Conservation (phyloP, 257 asterid genomes). For the Fraxinus americana region DNA sequence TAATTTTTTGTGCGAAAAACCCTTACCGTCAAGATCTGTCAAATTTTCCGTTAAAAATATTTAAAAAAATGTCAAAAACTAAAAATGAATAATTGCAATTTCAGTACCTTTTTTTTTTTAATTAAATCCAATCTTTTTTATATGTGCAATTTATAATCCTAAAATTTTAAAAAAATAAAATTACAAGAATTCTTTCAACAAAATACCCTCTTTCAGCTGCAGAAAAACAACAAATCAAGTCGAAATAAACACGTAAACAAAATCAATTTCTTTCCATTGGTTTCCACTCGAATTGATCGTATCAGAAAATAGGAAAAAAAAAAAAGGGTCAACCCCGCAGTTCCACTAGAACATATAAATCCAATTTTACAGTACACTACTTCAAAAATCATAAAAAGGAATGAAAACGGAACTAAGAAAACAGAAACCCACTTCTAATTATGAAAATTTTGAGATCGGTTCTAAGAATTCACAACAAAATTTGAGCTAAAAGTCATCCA, state of each 20-base stretch:
- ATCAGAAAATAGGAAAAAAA: neutral
- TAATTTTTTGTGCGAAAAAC: no score
- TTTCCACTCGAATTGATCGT: neutral
- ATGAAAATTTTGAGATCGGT: neutral
- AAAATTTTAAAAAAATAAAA: neutral
- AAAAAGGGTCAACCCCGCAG: constrained; percentile 20
- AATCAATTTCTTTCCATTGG: no score
- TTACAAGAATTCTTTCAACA: neutral
- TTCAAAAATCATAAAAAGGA: neutral
- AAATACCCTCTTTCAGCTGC: neutral
- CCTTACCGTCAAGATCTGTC: no score
- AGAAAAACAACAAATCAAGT: neutral
- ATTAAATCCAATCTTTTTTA: no score
- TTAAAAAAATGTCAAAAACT: no score
- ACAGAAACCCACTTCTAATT: neutral
- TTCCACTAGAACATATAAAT: neutral
- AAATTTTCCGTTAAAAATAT: no score
- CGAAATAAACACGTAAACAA: no score
- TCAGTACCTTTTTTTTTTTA: no score
- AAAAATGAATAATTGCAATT: no score
- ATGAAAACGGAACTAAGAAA: constrained; percentile 16
- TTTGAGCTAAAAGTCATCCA: neutral
- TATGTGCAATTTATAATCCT: no score
- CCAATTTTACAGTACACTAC: neutral
- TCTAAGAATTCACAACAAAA: neutral